Conservation (phyloP, 805 yeast genomes). For the Hanseniaspora singularis region DNA sequence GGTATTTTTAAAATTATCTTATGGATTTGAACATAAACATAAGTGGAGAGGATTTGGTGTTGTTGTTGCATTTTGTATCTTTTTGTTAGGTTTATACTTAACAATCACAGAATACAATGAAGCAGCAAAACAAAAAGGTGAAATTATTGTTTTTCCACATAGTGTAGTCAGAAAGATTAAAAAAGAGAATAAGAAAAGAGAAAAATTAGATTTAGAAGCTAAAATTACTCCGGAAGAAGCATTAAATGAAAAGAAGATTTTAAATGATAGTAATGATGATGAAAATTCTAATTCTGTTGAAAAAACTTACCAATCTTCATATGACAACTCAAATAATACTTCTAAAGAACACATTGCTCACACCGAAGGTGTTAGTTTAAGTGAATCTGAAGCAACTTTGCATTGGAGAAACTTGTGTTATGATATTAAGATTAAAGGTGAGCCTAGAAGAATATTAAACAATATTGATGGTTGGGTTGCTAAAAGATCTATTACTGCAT, state of each 20-base stretch:
- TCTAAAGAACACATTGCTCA: slow-evolving; percentile 21
- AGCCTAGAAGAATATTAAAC: slow-evolving; percentile 46
- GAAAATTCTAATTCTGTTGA: slow-evolving; percentile 8
- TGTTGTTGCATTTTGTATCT: slow-evolving; percentile 40
- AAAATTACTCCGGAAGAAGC: slow-evolving; percentile 20
- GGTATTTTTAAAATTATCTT: slow-evolving; percentile 35
- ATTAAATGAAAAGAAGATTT: slow-evolving; percentile 17
- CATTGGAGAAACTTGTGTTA: slow-evolving; percentile 70
- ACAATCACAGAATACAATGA: slow-evolving; percentile 44
- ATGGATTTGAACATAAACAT: slow-evolving; percentile 35
- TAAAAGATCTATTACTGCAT: slow-evolving; percentile 70
- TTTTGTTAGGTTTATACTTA: slow-evolving; percentile 45
- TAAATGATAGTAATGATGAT: slow-evolving; percentile 20
- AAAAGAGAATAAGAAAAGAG: slow-evolving; percentile 29
- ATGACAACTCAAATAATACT: slow-evolving; percentile 17
- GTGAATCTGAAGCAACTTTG: slow-evolving; percentile 40
- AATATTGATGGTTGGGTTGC: slow-evolving; percentile 73
- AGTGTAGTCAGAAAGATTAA: slow-evolving; percentile 37
- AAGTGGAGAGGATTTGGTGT: slow-evolving; percentile 61
- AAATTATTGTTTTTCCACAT: slow-evolving; percentile 47
- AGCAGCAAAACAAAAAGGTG: slow-evolving; percentile 61
- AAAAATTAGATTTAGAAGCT: slow-evolving; percentile 21
- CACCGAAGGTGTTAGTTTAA: slow-evolving; percentile 25
- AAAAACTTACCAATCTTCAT: slow-evolving; percentile 14
- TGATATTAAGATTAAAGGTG: slow-evolving; percentile 51